Conservation (phyloP, 495 filamentous ascomycete genomes). For the Podospora australis region DNA sequence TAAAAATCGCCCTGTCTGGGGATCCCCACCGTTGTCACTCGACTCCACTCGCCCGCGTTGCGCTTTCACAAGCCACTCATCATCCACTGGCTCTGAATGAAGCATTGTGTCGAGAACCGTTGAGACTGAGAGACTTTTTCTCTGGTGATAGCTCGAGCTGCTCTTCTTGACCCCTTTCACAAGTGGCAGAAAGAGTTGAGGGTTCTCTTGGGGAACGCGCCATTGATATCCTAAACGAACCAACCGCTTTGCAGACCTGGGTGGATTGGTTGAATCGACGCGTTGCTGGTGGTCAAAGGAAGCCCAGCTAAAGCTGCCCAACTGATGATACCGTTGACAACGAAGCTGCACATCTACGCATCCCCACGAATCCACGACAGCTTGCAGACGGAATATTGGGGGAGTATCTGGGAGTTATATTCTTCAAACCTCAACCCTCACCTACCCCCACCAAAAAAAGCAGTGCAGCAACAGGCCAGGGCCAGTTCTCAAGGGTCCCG, state of each 20-base stretch:
- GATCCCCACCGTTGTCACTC: conserved; percentile 5
- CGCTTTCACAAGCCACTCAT: conserved; percentile 3
- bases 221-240: neutral
- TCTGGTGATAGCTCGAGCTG: too few relatives aligned
- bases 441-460: too few relatives aligned
- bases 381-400: conserved; percentile 10
- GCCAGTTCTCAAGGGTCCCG: conserved; percentile 1
- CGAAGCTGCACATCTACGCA: neutral
- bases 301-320: conserved; percentile 1
- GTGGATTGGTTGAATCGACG: conserved; percentile 3
- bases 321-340: neutral
- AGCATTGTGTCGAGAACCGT: neutral
- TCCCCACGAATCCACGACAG: conserved; percentile 8
- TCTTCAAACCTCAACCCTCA: too few relatives aligned
- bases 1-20: conserved; percentile 7
- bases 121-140: too few relatives aligned
- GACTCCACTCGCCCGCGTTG: conserved; percentile 2
- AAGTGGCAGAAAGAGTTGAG: too few relatives aligned
- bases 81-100: neutral
- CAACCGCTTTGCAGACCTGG: neutral
- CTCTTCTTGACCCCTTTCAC: too few relatives aligned
- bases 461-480: too few relatives aligned
- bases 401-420: too few relatives aligned
- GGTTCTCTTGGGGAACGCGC: too few relatives aligned
- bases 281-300: conserved; percentile 11